Evolutionary conservation across 2,329 filamentous ascomycete species (phyloP).

Genomic region (Rachicladosporium sp.): DNA sequence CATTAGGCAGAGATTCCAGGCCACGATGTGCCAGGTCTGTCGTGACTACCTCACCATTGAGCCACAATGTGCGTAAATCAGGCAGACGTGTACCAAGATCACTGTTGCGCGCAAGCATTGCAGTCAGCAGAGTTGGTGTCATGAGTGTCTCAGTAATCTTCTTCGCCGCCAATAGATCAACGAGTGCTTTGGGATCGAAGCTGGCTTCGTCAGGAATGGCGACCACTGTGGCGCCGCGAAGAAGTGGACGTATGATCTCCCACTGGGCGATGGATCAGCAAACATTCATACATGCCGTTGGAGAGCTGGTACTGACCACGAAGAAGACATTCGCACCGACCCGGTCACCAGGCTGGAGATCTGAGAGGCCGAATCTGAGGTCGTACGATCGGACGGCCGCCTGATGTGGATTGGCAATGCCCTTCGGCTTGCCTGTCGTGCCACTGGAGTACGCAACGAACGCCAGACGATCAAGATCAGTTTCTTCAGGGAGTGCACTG

Average conservation of each 20-base stretch:
- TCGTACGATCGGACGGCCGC: slow-evolving; percentile 64
- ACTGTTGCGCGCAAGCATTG: slow-evolving; percentile 54
- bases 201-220: slow-evolving; percentile 63
- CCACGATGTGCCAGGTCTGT: slow-evolving; percentile 61
- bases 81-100: slow-evolving; percentile 52
- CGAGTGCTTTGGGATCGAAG: slow-evolving; percentile 63
- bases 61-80: slow-evolving; percentile 58
- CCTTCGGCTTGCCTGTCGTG: slow-evolving; percentile 68
- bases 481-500: slow-evolving; percentile 40
- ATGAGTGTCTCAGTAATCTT: slow-evolving; percentile 69
- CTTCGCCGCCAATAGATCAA: slow-evolving; percentile 54
- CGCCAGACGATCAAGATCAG: slow-evolving; percentile 60
- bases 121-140: slow-evolving; percentile 67
- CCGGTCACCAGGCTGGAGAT: slow-evolving; percentile 58
- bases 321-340: slow-evolving; percentile 87
- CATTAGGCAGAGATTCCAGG: slow-evolving; percentile 53
- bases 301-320: slow-evolving; percentile 26
- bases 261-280: slow-evolving; percentile 29
- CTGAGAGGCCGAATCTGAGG: slow-evolving; percentile 56
- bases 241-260: slow-evolving; percentile 66
- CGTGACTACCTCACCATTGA: slow-evolving; percentile 74
- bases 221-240: slow-evolving; percentile 65
- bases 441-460: slow-evolving; percentile 76
- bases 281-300: too few relatives aligned
- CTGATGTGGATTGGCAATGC: slow-evolving; percentile 66